Base-by-base conservation (phyloP, 768 basidiomycete genomes). In the Boletus pseudopeckii region DNA sequence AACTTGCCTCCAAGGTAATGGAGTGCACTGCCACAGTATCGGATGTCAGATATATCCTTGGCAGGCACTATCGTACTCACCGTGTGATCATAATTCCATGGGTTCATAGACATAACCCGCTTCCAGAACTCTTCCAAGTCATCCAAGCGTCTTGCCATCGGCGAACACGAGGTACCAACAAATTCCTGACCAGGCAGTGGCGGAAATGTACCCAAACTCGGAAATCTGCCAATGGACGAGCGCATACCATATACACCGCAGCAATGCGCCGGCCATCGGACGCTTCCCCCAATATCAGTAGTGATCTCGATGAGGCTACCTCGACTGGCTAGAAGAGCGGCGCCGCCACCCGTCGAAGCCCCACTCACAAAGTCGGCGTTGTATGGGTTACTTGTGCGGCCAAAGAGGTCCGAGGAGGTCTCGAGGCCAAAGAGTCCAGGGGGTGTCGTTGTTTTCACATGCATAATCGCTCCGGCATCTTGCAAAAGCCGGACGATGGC, bases 281-380 rank as follows among this genome's bases (percentile, higher is more conserved):
- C 67, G 18, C 77, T 78, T 6, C 81, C 81, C 1, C 79, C 80
- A 17, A 81, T 62, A 55, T 81, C 80, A 6, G 78, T 75, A 7
- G 75, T 71, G 30, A 81, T 68, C 44, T 79, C 80, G 52, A 82
- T 63, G 18, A 73, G 64, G 22, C 69, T 67, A 9, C 80, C 80
- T 11, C 73, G 72, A 34, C 68, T 63, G 0, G 80, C 80, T 4
- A 81, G 61, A 18, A 82, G 69, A 8, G 81, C 78, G 1, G 68
- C 74, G 20, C 80, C 81, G 7, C 80, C 80, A 26, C 80, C 80
- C 0, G 77, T 78, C 0, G 80, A 81, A 24, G 77, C 80, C 5
- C 80, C 80, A 11, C 72, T 71, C 1, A 61, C 65, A 48, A 70
- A 74, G 7, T 71, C 68, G 5, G 65, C 53, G 52, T 79, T 78